Percentiles rank a stretch among this genome's conserved stretches.
Conservation (phyloP, 2,329 filamentous ascomycete species). For the Phyllosticta citrichinensis region DNA sequence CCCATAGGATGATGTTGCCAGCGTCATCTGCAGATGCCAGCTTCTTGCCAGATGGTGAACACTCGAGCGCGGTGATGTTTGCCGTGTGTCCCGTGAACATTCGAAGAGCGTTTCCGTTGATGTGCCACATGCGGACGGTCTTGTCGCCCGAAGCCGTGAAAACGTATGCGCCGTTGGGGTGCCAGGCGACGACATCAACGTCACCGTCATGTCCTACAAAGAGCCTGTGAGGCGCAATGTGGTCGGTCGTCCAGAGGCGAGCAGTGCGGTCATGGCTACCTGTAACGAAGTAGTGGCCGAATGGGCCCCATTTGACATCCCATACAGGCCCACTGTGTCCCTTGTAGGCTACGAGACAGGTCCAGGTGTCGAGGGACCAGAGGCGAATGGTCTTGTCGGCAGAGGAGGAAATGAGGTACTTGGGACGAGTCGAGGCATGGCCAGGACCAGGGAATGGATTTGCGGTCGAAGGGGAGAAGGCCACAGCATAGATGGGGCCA, state of each 20-base stretch:
- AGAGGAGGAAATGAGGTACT: slow-evolving; percentile 77
- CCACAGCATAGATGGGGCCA: slow-evolving; percentile 77
- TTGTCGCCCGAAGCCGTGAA: slow-evolving; percentile 92
- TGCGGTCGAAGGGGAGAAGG: slow-evolving; percentile 66
- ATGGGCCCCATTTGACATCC: slow-evolving; percentile 81
- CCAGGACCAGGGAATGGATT: slow-evolving; percentile 36
- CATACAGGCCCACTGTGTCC: slow-evolving; percentile 85
- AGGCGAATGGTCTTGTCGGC: slow-evolving; percentile 81
- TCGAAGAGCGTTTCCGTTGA: slow-evolving; percentile 82
- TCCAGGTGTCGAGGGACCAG: slow-evolving; percentile 87
- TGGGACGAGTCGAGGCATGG: slow-evolving; percentile 46
- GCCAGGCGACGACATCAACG: slow-evolving; percentile 87
- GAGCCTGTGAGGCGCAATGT: slow-evolving; percentile 78
- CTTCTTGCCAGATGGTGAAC: slow-evolving; percentile 77
- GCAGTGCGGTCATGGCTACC: slow-evolving; percentile 84
- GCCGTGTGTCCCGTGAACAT: slow-evolving; percentile 88
- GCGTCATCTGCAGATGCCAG: slow-evolving; percentile 84
- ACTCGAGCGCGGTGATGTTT: slow-evolving; percentile 74
- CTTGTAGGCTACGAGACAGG: slow-evolving; percentile 89
- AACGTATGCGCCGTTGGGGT: slow-evolving; percentile 86
- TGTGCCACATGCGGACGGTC: slow-evolving; percentile 93
- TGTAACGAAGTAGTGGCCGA: slow-evolving; percentile 89
- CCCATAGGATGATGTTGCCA: slow-evolving; percentile 91
- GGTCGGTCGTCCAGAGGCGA: slow-evolving; percentile 84
- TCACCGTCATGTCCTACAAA: slow-evolving; percentile 88